A percentile compares a stretch with the other conserved stretches of the same genome.
Conservation (phyloP, 805 yeast genomes). For the Torulaspora maleeae region DNA sequence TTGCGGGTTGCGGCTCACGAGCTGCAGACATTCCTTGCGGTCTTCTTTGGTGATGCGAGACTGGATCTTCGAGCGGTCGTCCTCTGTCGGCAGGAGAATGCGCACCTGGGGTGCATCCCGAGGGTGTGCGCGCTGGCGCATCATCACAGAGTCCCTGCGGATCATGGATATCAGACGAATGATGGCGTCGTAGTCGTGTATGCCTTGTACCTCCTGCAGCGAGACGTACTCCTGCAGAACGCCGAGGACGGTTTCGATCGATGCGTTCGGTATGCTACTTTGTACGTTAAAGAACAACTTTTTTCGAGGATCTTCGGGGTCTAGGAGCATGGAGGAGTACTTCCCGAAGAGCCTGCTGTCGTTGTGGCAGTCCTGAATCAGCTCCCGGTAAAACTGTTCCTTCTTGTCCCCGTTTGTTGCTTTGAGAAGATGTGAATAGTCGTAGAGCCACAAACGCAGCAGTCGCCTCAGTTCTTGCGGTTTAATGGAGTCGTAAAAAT, state of each 20-base stretch:
- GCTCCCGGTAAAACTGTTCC: slow-evolving; percentile 22
- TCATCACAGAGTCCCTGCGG: slow-evolving; percentile 23
- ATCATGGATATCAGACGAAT: slow-evolving; percentile 27
- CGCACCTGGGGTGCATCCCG: slow-evolving; percentile 11
- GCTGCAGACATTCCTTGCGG: slow-evolving; percentile 16
- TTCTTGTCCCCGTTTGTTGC: slow-evolving; percentile 6
- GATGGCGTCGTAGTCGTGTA: slow-evolving; percentile 19
- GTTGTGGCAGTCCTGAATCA: slow-evolving; percentile 21
- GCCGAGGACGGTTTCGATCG: slow-evolving; percentile 24
- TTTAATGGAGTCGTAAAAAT: slow-evolving; percentile 19
- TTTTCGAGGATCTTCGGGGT: slow-evolving; percentile 19
- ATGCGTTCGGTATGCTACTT: slow-evolving; percentile 12
- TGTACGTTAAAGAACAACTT: slow-evolving; percentile 17
- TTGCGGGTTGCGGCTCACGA: slow-evolving; percentile 17
- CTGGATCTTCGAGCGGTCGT: slow-evolving; percentile 6
- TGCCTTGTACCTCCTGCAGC: slow-evolving; percentile 11
- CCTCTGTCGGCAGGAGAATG: slow-evolving; percentile 15
- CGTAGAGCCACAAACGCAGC: slow-evolving; percentile 30
- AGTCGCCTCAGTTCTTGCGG: slow-evolving; percentile 18
- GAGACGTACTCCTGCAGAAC: slow-evolving; percentile 22
- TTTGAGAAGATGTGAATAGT: slow-evolving; percentile 21
- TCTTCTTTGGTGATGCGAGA: slow-evolving; percentile 4
- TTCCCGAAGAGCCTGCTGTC: slow-evolving; percentile 21
- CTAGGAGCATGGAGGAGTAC: slow-evolving; percentile 25
- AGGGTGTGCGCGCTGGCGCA: neutral